Conservation (phyloP, 2,329 filamentous ascomycete genomes). For the Trichoderma sp. region DNA sequence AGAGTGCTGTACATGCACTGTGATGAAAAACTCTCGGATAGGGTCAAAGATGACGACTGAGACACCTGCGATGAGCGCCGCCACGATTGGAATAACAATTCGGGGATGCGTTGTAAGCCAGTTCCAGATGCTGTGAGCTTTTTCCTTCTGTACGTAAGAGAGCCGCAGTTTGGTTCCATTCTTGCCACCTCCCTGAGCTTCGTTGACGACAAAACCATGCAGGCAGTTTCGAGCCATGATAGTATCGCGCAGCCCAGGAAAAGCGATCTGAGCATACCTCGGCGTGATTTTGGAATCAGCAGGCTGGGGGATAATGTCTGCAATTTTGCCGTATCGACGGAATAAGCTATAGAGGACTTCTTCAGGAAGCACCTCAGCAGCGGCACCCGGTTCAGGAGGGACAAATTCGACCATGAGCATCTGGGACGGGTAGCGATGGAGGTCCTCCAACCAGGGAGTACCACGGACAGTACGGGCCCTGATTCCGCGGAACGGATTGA, state of each 20-base stretch:
- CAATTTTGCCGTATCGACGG: conserved; percentile 85
- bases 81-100: conserved; percentile 81
- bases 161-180: conserved; percentile 76
- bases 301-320: conserved; percentile 80
- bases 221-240: conserved; percentile 92
- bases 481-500: conserved; percentile 77
- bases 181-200: conserved; percentile 73
- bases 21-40: conserved; percentile 90
- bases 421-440: conserved; percentile 78
- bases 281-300: conserved; percentile 85
- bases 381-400: conserved; percentile 68
- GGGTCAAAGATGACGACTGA: conserved; percentile 93
- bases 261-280: conserved; percentile 79
- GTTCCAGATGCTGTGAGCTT: conserved; percentile 78
- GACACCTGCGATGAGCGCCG: conserved; percentile 77
- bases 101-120: conserved; percentile 86
- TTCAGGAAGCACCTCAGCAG: conserved; percentile 78
- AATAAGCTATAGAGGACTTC: conserved; percentile 88
- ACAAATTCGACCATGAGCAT: conserved; percentile 85
- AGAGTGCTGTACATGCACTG: conserved; percentile 78
- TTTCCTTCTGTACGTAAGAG: conserved; percentile 79
- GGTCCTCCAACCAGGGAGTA: conserved; percentile 90
- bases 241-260: conserved; percentile 71
- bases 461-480: conserved; percentile 76
- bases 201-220: conserved; percentile 76